Evolutionary conservation across 495 filamentous ascomycete species (phyloP), one percentile per base, ranked within the genome.

Genomic region (Aspergillus ostianus): DNA sequence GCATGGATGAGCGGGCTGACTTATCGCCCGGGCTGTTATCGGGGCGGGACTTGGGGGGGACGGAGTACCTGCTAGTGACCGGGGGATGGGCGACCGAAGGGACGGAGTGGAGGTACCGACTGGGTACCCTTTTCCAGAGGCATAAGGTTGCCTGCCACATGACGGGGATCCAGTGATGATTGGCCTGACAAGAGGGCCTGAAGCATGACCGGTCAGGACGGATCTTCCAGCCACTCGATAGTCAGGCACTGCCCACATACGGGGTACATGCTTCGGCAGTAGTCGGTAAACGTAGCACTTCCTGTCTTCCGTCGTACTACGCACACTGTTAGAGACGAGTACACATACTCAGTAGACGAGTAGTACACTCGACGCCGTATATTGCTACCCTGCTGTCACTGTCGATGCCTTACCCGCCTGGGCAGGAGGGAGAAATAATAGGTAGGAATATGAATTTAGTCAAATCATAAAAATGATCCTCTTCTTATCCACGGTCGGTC

Each of bases 1-100:
- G 67, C 56, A 57, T 62, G 54, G 59, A 62, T 67, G 64, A 67
- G 10, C 21, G 19, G 21, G 54, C 41, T 56, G 45, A 48, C 54
- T 47, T 56, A 48, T 56, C 41, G 32, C 45, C 58, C 55, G 23
- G 23, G 4, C 19, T 49, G 21, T 26, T 26, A 20, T 49, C 18
- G 19, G 18, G 47, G 46, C 20, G 46, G 17, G 20, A 48, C 7
- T 48, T 17, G 47, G 19, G 2, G 47, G 23, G 23, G 23, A 26
- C 23, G 23, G 23, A 26, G 47, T 19, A 49, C 32, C 32, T 29
- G 23, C n/a, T 36, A 19, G 23, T 32, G 52, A 54, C 30, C 52
- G 30, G 13, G 26, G 49, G 30, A 51, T 30, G 13, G 6, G 30
- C 50, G 17, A 30, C 50, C 23, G 36, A 41, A 1, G 10, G 36